Conservation (phyloP, 805 yeast species). For the Candida gorgasii region DNA sequence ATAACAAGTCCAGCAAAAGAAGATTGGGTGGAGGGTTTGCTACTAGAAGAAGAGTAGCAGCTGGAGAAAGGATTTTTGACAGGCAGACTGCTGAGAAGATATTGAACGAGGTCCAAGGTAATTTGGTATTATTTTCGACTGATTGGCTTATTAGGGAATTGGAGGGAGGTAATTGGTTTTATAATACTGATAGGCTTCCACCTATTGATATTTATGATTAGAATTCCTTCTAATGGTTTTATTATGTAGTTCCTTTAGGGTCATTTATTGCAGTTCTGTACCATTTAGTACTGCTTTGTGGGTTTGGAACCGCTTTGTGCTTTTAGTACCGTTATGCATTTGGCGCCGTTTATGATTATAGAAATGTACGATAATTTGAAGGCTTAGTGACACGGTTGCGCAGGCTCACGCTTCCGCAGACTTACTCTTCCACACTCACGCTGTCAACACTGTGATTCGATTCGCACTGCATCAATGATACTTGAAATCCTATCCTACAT, state of each 20-base stretch:
- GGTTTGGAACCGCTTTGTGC: too few species aligned
- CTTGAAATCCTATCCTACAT: slow-evolving; percentile 39
- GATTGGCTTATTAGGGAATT: slow-evolving; percentile 88
- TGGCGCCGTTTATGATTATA: too few species aligned
- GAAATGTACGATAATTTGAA: too few species aligned
- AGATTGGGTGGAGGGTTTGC: slow-evolving; percentile 17
- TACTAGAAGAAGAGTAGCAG: slow-evolving; percentile 33
- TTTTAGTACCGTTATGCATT: too few species aligned
- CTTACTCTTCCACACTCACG: too few species aligned
- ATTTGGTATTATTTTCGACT: slow-evolving; percentile 86
- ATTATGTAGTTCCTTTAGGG: too few species aligned
- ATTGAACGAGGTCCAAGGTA: slow-evolving; percentile 74
- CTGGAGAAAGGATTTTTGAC: slow-evolving; percentile 59
- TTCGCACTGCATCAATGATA: slow-evolving; percentile 27
- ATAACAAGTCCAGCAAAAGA: slow-evolving; percentile 9
- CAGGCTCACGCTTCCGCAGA: too few species aligned
- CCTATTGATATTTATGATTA: slow-evolving; percentile 92
- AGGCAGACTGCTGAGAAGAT: slow-evolving; percentile 75
- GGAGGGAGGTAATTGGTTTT: slow-evolving; percentile 93
- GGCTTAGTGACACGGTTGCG: too few species aligned
- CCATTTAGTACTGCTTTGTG: too few species aligned
- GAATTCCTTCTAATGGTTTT: too few species aligned
- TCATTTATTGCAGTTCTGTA: too few species aligned
- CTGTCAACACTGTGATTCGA: too few species aligned
- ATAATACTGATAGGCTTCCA: slow-evolving; percentile 88